Evolutionary conservation across 2,329 filamentous ascomycete species (phyloP), one percentile per base, ranked within the genome.

Genomic region (Aspergillus melleus): DNA sequence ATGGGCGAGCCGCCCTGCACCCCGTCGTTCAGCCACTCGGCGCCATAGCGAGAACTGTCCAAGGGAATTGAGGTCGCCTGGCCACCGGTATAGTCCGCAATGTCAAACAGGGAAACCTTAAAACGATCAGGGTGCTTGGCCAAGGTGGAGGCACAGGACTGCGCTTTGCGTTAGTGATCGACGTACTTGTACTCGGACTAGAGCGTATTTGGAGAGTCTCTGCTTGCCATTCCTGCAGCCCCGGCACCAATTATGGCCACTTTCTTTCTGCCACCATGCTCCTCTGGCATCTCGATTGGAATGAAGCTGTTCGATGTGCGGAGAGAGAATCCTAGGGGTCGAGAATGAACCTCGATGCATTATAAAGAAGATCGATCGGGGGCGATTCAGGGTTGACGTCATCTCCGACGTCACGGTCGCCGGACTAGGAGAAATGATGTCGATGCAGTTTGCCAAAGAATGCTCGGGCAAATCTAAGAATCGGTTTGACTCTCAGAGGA

Each of bases 91-190:
- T 87, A 83, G 51, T 83, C 75, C 11, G 82, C 82, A 68, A 79
- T 76, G 61, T 89, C 86, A 22, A 89, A 77, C 14, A 91, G 67
- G 0, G 87, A 90, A 12, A 90, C 80, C 49, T 86, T 82, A 75
- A 88, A 90, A 63, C 83, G 84, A 42, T 88, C 83, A 0, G 84
- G 84, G 63, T 90, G 86, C 52, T 88, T 83, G 51, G 86, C 82
- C 29, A 90, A 80, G 30, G 88, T 88, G 30, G 87, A 82, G 11
- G 88, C 88, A 71, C 87, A 90, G 57, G 86, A 85, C 87, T 83
- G 55, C 1, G 51, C n/a, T 10, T 47, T 16, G 20, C 6, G 49
- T 50, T 20, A 51, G 24, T 49, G 42, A 8, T 19, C 30, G 29
- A 36, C 11, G 26, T 46, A 29, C 22, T 55, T 46, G 19, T 36